phyloP scores from a whole-genome alignment of 192 early-diverging fungal genomes.

The Linnemannia elongata region DNA sequence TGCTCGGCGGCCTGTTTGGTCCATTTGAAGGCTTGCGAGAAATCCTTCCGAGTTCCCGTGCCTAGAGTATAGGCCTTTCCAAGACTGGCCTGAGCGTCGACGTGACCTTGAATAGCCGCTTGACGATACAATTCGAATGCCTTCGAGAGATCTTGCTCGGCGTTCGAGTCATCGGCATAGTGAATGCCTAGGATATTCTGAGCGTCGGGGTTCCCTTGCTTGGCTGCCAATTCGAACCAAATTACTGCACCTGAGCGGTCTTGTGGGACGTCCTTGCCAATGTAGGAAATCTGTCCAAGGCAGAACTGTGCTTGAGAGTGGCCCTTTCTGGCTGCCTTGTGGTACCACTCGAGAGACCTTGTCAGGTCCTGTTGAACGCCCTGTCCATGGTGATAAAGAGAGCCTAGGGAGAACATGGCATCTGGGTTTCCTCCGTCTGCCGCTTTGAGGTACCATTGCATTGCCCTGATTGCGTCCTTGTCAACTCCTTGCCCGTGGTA shows the following conservation, averaged over 20 bases:
- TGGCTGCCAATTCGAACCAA: background rate
- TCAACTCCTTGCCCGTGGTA: background rate
- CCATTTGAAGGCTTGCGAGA: background rate
- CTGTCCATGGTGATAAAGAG: conserved; percentile 76
- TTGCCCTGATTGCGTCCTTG: background rate
- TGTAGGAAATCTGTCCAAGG: background rate
- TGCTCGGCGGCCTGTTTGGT: background rate
- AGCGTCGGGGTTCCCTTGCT: background rate
- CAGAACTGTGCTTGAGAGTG: background rate
- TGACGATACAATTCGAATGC: background rate
- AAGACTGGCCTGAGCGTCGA: background rate
- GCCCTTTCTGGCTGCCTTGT: background rate
- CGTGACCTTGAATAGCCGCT: background rate
- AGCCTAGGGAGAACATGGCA: conserved; percentile 80
- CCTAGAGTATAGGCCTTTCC: background rate
- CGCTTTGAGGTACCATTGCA: conserved; percentile 66
- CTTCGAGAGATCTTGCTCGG: background rate
- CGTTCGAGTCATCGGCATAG: background rate
- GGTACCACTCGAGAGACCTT: conserved; percentile 66
- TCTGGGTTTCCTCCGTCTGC: conserved; percentile 72
- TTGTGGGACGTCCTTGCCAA: background rate
- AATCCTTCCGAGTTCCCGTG: background rate
- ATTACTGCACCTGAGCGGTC: background rate
- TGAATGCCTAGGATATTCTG: background rate
- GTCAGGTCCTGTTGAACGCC: conserved; percentile 36